phyloP scores from a whole-genome alignment of 306 rosid species.

The Cajanus cajan region DNA sequence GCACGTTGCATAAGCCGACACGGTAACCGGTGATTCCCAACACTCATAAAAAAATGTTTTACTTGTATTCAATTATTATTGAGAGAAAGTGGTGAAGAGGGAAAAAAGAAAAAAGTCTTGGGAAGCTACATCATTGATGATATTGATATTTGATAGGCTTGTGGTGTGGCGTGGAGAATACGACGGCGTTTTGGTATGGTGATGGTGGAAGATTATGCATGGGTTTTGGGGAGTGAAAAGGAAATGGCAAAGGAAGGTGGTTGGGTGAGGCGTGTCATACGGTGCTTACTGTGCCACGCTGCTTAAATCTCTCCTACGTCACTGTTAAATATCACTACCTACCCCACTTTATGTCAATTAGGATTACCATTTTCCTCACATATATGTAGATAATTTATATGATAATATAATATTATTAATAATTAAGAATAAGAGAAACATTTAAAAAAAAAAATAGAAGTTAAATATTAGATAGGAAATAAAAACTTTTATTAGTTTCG shows the following conservation, averaged over 20 bases:
- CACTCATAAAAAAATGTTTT: background rate
- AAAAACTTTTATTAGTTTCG: too few relatives aligned
- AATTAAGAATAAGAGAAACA: too few relatives aligned
- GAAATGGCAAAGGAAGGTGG: background rate
- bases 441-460: too few relatives aligned
- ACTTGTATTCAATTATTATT: too few relatives aligned
- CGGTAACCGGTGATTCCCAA: slow-evolving; percentile 31
- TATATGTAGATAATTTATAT: too few relatives aligned
- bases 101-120: background rate
- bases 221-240: slow-evolving; percentile 17
- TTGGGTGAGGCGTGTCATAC: slow-evolving; percentile 40
- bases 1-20: slow-evolving; percentile 29
- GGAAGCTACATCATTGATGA: background rate
- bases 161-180: slow-evolving; percentile 5
- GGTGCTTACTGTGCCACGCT: slow-evolving; percentile 25
- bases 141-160: too few relatives aligned
- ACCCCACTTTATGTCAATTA: slow-evolving; percentile 3
- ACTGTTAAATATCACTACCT: slow-evolving; percentile 20
- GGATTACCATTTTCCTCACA: too few relatives aligned
- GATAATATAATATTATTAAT: too few relatives aligned
- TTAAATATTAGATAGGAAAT: too few relatives aligned
- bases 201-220: slow-evolving; percentile 12
- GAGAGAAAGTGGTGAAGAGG: background rate
- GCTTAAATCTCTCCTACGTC: slow-evolving; percentile 25
- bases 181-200: slow-evolving; percentile 25